A percentile compares a stretch with the other conserved stretches of the same genome.
Evolutionary conservation across 1,284 basidiomycete genomes (phyloP).

Genomic region (Cryptococcus wingfieldii): DNA sequence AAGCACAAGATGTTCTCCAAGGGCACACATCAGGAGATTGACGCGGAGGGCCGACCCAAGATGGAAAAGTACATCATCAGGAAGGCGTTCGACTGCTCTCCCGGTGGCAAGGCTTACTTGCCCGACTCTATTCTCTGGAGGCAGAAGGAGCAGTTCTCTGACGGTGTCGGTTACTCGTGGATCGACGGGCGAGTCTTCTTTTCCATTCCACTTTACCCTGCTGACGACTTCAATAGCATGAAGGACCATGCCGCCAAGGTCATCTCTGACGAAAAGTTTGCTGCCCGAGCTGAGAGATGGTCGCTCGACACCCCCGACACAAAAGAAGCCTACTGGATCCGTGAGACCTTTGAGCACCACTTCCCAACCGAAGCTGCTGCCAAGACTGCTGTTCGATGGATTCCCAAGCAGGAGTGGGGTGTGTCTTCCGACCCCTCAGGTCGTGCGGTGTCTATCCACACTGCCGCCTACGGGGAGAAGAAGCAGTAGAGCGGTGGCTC

Average conservation of each 20-base stretch:
- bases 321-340: slow-evolving; percentile 94
- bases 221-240: slow-evolving; percentile 56
- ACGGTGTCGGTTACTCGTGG: slow-evolving; percentile 99
- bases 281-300: slow-evolving; percentile 71
- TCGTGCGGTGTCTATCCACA: slow-evolving; percentile 91
- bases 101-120: slow-evolving; percentile 82
- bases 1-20: slow-evolving; percentile 89
- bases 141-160: slow-evolving; percentile 99
- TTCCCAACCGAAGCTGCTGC: slow-evolving; percentile 86
- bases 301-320: slow-evolving; percentile 82
- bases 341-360: slow-evolving; percentile 84
- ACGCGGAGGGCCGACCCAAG: slow-evolving; percentile 76
- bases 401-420: slow-evolving; percentile 94
- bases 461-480: slow-evolving; percentile 66
- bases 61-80: slow-evolving; percentile 99
- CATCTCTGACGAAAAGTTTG: slow-evolving; percentile 79
- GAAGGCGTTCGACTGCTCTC: slow-evolving; percentile 90
- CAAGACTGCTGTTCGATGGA: slow-evolving; percentile 88
- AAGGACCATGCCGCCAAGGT: slow-evolving; percentile 76
- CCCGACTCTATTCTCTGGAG: slow-evolving; percentile 95
- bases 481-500: neutral
- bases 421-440: slow-evolving; percentile 93
- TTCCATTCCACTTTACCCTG: neutral
- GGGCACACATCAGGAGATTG: slow-evolving; percentile 67
- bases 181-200: slow-evolving; percentile 76